Evolutionary conservation across 139 green algal genomes (phyloP), one percentile per base, ranked within the genome.

Genomic region (Auxenochlorella pyrenoidosa): DNA sequence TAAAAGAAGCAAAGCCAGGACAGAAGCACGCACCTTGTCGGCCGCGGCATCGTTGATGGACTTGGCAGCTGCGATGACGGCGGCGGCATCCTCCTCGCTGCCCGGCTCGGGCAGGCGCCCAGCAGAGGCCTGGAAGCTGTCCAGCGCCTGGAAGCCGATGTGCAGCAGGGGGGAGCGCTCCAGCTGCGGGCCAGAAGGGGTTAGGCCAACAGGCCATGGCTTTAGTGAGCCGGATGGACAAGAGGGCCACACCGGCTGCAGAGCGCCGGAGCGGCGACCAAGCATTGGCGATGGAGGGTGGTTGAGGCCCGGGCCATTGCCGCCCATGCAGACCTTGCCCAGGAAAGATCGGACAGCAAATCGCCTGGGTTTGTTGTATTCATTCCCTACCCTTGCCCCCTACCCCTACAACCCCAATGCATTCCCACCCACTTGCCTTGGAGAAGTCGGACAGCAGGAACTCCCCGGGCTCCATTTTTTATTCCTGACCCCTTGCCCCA

Each of bases 391-490:
- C n/a, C n/a, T n/a, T n/a, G n/a, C n/a, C n/a, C n/a, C n/a, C n/a
- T n/a, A n/a, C n/a, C n/a, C n/a, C n/a, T n/a, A n/a, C n/a, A n/a
- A n/a, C n/a, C n/a, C n/a, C n/a, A n/a, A n/a, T n/a, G n/a, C n/a
- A n/a, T n/a, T n/a, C n/a, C n/a, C n/a, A n/a, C n/a, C n/a, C n/a
- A n/a, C n/a, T n/a, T n/a, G n/a, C n/a, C n/a, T n/a, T n/a, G n/a
- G n/a, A n/a, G n/a, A n/a, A n/a, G n/a, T n/a, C 98, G 28, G 87
- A 94, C n/a, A 99, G 87, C 51, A 99, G 92, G 83, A 99, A 99
- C 77, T 99, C 97, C 0, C 98, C 98, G 24, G 98, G 97, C 0
- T 95, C 89, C n/a, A n/a, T n/a, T n/a, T n/a, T n/a, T n/a, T n/a
- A n/a, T n/a, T n/a, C n/a, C n/a, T n/a, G n/a, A n/a, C n/a, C n/a